These are phyloP conservation scores for Aspergillus cristatus DNA, from an alignment of 495 filamentous ascomycete genomes.

Conservation along the genomic window DNA sequence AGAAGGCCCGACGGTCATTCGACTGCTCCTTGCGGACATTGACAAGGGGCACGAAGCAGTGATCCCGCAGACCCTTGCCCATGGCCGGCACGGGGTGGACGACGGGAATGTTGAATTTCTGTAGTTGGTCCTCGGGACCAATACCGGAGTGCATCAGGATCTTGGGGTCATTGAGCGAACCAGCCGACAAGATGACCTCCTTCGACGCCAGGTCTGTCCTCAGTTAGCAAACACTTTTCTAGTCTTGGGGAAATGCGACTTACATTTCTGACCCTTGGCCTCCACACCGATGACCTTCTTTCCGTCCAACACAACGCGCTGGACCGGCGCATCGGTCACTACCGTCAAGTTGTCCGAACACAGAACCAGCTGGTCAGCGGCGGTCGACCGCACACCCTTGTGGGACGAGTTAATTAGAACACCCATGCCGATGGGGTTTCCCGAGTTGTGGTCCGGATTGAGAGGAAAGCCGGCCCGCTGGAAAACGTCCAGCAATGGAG, in stretches of 20 bases:
- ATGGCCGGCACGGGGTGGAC: slow-evolving; percentile 18
- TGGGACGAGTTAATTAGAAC: slow-evolving; percentile 35
- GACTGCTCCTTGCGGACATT: slow-evolving; percentile 14
- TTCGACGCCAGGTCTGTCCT: slow-evolving; percentile 14
- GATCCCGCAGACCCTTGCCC: slow-evolving; percentile 20
- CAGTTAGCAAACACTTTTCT: not conserved
- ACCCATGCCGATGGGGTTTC: slow-evolving; percentile 46
- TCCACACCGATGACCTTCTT: slow-evolving; percentile 40
- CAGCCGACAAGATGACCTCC: slow-evolving; percentile 39
- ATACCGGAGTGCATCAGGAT: slow-evolving; percentile 40
- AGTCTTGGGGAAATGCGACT: not conserved
- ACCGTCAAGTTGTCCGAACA: slow-evolving; percentile 40
- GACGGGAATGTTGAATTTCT: slow-evolving; percentile 16
- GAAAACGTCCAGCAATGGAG: slow-evolving; percentile 26
- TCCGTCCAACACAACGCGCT: slow-evolving; percentile 40
- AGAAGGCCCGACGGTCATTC: slow-evolving; percentile 17
- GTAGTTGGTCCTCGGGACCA: slow-evolving; percentile 15
- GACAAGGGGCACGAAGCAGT: slow-evolving; percentile 16
- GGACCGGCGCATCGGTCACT: slow-evolving; percentile 33
- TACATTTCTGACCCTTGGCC: slow-evolving; percentile 21
- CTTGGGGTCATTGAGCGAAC: slow-evolving; percentile 36
- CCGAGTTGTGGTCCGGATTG: slow-evolving; percentile 47
- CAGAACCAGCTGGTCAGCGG: slow-evolving; percentile 32
- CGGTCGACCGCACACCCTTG: slow-evolving; percentile 39
- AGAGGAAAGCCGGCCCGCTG: slow-evolving; percentile 32